Conservation (phyloP, 2,329 filamentous ascomycete species). For the Sphaerulina vaccinii region DNA sequence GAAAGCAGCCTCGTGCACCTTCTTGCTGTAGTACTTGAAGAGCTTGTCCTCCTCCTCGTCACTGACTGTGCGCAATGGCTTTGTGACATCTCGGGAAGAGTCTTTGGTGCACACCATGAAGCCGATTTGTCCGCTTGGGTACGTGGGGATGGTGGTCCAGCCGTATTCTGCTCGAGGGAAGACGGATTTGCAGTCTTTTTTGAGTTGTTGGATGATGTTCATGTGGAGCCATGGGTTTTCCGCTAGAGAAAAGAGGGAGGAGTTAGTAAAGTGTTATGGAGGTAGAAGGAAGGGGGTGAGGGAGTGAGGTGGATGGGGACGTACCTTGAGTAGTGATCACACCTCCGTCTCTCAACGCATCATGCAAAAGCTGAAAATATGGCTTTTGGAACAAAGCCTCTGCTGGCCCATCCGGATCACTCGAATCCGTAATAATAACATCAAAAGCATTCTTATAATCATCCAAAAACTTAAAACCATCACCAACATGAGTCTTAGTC, state of each 20-base stretch:
- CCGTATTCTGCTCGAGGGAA: constrained; percentile 98
- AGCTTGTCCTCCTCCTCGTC: constrained; percentile 86
- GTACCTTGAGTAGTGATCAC: constrained; percentile 99
- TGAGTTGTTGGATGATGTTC: constrained; percentile 86
- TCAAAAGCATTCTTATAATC: constrained; percentile 97
- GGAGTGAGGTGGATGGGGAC: too few relatives aligned
- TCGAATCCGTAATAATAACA: constrained; percentile 99
- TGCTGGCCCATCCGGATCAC: constrained; percentile 93
- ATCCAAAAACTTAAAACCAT: constrained; percentile 97
- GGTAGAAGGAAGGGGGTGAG: too few relatives aligned
- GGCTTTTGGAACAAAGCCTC: constrained; percentile 97
- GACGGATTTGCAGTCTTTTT: constrained; percentile 94
- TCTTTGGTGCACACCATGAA: constrained; percentile 99
- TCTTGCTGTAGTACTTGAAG: constrained; percentile 95
- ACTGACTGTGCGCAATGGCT: constrained; percentile 77
- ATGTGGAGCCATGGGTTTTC: constrained; percentile 99
- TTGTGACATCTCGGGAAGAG: constrained; percentile 74
- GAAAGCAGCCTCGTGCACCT: constrained; percentile 94
- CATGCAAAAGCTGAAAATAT: constrained; percentile 92
- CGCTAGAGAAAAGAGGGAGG: constrained; percentile 54
- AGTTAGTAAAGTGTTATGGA: constrained; percentile 32
- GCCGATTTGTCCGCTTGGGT: constrained; percentile 97
- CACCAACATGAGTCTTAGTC: constrained; percentile 86
- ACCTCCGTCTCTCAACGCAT: constrained; percentile 88
- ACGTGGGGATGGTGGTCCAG: constrained; percentile 98